Evolutionary conservation across 1,284 basidiomycete species (phyloP), one percentile per base, ranked within the genome.

Genomic region (Macrocystidia cucumis): DNA sequence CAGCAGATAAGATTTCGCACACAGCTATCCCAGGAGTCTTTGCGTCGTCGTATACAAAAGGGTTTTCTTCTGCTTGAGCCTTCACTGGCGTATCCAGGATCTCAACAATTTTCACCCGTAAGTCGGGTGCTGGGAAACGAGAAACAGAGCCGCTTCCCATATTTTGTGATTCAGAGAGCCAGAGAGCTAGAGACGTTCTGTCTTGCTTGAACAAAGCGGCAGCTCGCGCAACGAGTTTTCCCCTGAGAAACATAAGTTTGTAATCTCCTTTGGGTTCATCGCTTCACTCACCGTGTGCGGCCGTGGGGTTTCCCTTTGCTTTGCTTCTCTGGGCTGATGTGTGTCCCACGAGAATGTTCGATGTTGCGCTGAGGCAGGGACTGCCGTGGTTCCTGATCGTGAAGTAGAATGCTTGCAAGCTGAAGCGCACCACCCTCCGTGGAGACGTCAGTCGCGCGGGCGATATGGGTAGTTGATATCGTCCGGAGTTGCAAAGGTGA

Each of bases 161-260:
- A 24, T 41, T 40, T 31, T 57, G 54, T 17, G 52, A 50, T 32
- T 67, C 64, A 34, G 55, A 60, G 32, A 61, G 55, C 67, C 67
- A 70, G 9, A 71, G 53, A 4, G 52, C 43, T 1, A 66, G 52
- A 18, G 59, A 48, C 2, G 57, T 69, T 14, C 52, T 54, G 9
- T 49, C 46, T 22, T 55, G 54, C 26, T 50, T 40, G 22, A 63
- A 49, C 21, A 56, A 38, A 9, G 48, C 46, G 18, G 52, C 56
- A 0, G 63, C 63, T n/a, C 54, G 55, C 26, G 62, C 63, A 3
- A 66, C 67, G 1, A 69, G 46, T 1, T 67, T 66, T 32, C 60
- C 57, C 29, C 68, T 71, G 21, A 5, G 26, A 5, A 26, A 25
- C 2, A 7, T 12, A 9, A 21, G 12, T 27, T 16, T 29, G 22